These are phyloP conservation scores for Phlebiopsis flavidoalba DNA, from an alignment of 768 basidiomycete species.

Conservation along the genomic window DNA sequence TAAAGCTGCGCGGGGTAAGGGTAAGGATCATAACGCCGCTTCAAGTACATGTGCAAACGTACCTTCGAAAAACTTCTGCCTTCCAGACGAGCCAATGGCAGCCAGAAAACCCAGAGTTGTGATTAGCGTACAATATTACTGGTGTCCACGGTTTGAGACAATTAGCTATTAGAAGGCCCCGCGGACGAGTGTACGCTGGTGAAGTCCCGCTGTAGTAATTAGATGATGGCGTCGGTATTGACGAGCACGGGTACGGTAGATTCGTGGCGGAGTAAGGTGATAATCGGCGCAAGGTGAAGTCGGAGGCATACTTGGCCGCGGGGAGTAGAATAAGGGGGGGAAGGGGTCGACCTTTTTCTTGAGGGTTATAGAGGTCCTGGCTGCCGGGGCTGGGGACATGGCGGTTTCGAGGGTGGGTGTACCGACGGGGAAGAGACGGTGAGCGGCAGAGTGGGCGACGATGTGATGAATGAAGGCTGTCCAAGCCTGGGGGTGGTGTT, in stretches of 20 bases:
- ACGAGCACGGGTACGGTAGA: constrained; percentile 3
- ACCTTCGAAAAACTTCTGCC: constrained; percentile 78
- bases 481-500: constrained; percentile 15
- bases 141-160: constrained; percentile 74
- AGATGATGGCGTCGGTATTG: constrained; percentile 8
- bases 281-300: constrained; percentile 8
- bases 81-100: constrained; percentile 81
- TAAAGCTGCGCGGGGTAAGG: constrained; percentile 50
- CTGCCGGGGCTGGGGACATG: constrained; percentile 1
- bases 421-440: constrained; percentile 8
- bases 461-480: constrained; percentile 15
- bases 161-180: constrained; percentile 47
- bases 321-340: not conserved
- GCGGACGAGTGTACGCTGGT: constrained; percentile 23
- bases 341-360: not conserved
- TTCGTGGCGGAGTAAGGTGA: constrained; percentile 4
- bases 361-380: not conserved
- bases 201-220: constrained; percentile 13
- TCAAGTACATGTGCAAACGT: constrained; percentile 10
- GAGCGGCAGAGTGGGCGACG: constrained; percentile 4
- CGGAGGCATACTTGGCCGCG: not conserved
- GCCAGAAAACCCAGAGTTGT: constrained; percentile 75
- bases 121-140: constrained; percentile 65
- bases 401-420: not conserved
- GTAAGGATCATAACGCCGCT: not conserved